Percentiles rank a stretch among this genome's conserved stretches.
phyloP scores from a whole-genome alignment of 2,329 filamentous ascomycete species.

The Cercospora sesami region DNA sequence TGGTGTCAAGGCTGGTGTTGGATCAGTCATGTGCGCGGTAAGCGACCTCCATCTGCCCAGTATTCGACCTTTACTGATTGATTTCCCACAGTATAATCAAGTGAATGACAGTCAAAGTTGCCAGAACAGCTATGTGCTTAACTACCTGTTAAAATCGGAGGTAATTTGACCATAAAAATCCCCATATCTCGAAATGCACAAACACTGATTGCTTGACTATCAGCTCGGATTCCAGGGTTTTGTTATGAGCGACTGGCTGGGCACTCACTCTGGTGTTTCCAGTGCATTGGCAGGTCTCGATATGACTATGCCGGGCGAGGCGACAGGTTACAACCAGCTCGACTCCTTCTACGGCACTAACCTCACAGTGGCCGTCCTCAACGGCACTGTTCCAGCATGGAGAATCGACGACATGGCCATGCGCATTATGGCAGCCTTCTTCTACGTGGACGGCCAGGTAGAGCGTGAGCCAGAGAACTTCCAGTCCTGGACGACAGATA shows the following conservation, averaged over 20 bases:
- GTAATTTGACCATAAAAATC: constrained; percentile 67
- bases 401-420: constrained; percentile 40
- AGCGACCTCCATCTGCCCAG: neutral
- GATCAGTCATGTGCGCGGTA: constrained; percentile 70
- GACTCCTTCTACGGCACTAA: constrained; percentile 57
- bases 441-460: constrained; percentile 53
- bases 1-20: constrained; percentile 74
- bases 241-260: constrained; percentile 53
- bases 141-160: constrained; percentile 45
- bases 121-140: neutral
- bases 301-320: constrained; percentile 58
- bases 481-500: constrained; percentile 51
- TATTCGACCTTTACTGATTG: neutral
- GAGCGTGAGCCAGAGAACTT: constrained; percentile 49
- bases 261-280: constrained; percentile 41
- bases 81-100: constrained; percentile 4
- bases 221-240: constrained; percentile 51
- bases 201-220: constrained; percentile 62
- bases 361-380: constrained; percentile 37
- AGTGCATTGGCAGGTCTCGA: constrained; percentile 37
- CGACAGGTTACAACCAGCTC: constrained; percentile 67
- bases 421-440: constrained; percentile 45
- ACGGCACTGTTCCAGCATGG: constrained; percentile 36
- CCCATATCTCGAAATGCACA: constrained; percentile 46
- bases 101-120: neutral